Evolutionary conservation across 345 rosid genomes (phyloP).

Genomic region (Euphorbia lathyris): DNA sequence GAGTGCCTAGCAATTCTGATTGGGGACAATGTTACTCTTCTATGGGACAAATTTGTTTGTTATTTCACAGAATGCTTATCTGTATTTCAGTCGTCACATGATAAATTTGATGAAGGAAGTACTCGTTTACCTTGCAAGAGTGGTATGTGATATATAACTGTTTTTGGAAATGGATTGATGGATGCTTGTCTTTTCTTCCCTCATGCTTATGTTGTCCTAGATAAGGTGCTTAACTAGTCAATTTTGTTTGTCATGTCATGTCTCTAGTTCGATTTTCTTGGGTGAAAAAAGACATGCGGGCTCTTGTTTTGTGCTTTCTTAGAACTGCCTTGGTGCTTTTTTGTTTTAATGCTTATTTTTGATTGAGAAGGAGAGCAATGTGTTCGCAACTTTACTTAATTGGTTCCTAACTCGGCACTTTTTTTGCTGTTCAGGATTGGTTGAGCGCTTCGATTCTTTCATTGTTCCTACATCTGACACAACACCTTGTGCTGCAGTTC

Average conservation of each 20-base stretch:
- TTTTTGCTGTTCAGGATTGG: constrained; percentile 55
- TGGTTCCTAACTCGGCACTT: constrained; percentile 11
- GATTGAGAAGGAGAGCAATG: background rate
- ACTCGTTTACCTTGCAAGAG: constrained; percentile 29
- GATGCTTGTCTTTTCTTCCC: background rate
- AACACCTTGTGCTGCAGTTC: constrained; percentile 45
- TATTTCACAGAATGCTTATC: constrained; percentile 49
- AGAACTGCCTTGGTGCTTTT: no score
- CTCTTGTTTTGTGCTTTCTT: background rate
- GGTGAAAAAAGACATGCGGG: background rate
- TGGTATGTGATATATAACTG: constrained; percentile 40
- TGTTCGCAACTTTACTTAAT: background rate
- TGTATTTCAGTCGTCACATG: constrained; percentile 33
- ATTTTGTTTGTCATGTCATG: background rate
- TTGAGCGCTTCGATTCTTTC: constrained; percentile 46
- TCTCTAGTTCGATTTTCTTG: background rate
- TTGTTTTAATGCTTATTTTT: background rate
- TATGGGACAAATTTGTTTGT: constrained; percentile 61
- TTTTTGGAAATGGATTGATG: background rate
- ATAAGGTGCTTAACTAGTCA: background rate
- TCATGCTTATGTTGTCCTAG: background rate
- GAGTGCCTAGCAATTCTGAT: constrained; percentile 73
- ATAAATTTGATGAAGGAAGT: constrained; percentile 34
- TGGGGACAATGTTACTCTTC: constrained; percentile 42
- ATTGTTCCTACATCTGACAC: constrained; percentile 49